Evolutionary conservation across 148 eudicot genomes (phyloP).

Genomic region (Gaultheria prostrata): DNA sequence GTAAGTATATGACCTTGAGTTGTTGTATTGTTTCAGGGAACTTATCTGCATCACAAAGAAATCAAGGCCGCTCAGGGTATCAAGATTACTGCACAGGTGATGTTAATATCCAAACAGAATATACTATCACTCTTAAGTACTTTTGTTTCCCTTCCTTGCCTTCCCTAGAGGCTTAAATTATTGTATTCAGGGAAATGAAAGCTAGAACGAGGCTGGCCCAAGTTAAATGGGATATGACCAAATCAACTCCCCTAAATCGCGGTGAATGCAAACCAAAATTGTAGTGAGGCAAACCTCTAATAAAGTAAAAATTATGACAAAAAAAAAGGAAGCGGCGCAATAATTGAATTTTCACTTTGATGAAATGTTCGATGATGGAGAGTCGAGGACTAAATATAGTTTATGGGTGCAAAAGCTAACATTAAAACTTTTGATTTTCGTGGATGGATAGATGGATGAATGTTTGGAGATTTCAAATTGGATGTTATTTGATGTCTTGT

Average conservation of each 20-base stretch:
- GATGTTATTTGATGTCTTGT: too few species aligned
- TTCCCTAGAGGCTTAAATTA: neutral
- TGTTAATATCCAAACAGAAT: neutral
- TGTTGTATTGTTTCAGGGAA: slow-evolving; percentile 50
- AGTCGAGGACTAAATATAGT: too few species aligned
- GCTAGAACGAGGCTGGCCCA: neutral
- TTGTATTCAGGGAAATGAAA: neutral
- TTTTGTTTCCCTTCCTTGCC: neutral
- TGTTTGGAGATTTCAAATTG: too few species aligned
- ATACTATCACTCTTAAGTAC: neutral
- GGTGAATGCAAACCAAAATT: too few species aligned
- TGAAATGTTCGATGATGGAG: too few species aligned
- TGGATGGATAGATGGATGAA: too few species aligned
- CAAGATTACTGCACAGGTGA: slow-evolving; percentile 94
- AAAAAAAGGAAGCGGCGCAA: too few species aligned
- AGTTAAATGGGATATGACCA: neutral
- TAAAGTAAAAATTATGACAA: too few species aligned
- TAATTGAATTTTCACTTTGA: too few species aligned
- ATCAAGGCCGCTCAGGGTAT: slow-evolving; percentile 98
- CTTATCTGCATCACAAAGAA: slow-evolving; percentile 84
- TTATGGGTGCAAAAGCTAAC: neutral
- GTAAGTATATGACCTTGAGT: neutral
- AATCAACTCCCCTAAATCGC: neutral
- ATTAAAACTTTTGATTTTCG: neutral
- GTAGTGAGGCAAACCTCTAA: too few species aligned